These are phyloP conservation scores for Cicer pinnatifidum DNA, from an alignment of 306 rosid species.

Conservation along the genomic window DNA sequence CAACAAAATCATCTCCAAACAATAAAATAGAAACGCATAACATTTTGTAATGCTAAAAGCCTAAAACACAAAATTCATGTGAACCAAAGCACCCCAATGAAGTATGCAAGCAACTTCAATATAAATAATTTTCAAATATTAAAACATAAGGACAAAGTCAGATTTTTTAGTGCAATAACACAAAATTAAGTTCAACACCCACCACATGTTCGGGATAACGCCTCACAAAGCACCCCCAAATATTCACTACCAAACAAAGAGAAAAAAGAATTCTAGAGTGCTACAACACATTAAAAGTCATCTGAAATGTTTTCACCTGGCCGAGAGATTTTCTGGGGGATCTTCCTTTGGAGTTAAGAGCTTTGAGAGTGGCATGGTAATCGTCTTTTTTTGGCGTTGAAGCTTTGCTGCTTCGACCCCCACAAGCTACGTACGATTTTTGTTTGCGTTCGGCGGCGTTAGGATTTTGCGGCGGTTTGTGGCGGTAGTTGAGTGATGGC, in stretches of 20 bases:
- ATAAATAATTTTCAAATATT: slow-evolving; percentile 12
- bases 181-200: slow-evolving; percentile 17
- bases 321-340: slow-evolving; percentile 87
- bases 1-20: neutral
- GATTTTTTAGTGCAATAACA: neutral
- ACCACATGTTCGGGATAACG: slow-evolving; percentile 43
- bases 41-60: neutral
- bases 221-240: slow-evolving; percentile 23
- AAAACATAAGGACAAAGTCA: neutral
- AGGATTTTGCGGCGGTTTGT: slow-evolving; percentile 31
- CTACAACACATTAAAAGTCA: neutral
- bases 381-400: slow-evolving; percentile 57
- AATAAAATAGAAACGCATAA: neutral
- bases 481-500: slow-evolving; percentile 9
- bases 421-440: slow-evolving; percentile 43
- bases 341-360: slow-evolving; percentile 91
- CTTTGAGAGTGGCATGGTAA: slow-evolving; percentile 72
- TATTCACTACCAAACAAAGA: neutral
- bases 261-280: neutral
- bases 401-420: slow-evolving; percentile 38
- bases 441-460: slow-evolving; percentile 30
- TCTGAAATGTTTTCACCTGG: slow-evolving; percentile 59
- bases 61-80: slow-evolving; percentile 14
- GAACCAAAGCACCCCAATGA: slow-evolving; percentile 10
- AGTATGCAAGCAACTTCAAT: neutral